Evolutionary conservation across 1,284 basidiomycete genomes (phyloP).

Genomic region (Sphagnurus paluster): DNA sequence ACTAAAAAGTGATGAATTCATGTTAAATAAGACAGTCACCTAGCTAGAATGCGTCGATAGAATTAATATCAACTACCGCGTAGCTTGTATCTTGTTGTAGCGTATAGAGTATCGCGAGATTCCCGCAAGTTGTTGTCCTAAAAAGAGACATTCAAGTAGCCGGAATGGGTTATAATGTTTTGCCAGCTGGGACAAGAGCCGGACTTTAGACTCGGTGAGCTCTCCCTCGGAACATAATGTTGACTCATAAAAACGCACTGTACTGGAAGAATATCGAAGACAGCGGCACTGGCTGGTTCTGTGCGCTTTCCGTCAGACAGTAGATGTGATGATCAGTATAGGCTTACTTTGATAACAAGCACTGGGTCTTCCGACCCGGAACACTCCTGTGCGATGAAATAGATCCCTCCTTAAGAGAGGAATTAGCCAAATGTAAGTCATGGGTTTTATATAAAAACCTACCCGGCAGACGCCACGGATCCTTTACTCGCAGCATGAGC

Average conservation of each 20-base stretch:
- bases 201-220: conserved; percentile 32
- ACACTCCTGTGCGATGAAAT: conserved; percentile 22
- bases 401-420: conserved; percentile 35
- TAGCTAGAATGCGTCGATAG: too few relatives aligned
- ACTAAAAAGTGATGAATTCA: too few relatives aligned
- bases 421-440: neutral
- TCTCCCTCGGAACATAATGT: neutral
- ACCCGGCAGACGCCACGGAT: conserved; percentile 84
- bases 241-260: conserved; percentile 30
- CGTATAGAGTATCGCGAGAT: conserved; percentile 47
- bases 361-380: conserved; percentile 3
- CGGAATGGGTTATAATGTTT: conserved; percentile 51
- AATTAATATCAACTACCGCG: too few relatives aligned
- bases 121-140: conserved; percentile 42
- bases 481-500: conserved; percentile 84
- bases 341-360: conserved; percentile 13
- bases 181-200: conserved; percentile 43
- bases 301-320: conserved; percentile 21
- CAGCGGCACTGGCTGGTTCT: conserved; percentile 46
- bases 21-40: too few relatives aligned
- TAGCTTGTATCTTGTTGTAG: conserved; percentile 28
- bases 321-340: neutral
- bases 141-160: conserved; percentile 39
- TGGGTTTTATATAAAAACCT: conserved; percentile 11
- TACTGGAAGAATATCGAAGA: conserved; percentile 50